Conservation (phyloP, 148 eudicot species). For the Bassia scoparia region DNA sequence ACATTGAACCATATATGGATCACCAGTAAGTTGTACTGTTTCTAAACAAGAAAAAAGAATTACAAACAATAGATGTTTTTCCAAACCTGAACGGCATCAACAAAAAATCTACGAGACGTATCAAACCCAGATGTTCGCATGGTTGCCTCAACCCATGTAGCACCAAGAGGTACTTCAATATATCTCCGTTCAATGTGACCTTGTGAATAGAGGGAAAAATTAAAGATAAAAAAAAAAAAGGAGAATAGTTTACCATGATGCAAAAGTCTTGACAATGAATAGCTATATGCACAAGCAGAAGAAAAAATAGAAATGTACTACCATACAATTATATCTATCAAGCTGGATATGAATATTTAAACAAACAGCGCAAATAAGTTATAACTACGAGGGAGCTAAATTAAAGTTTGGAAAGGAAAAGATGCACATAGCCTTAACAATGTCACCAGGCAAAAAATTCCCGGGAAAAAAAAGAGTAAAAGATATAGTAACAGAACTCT, state of each 20-base stretch:
- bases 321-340: neutral
- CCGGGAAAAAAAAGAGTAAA: neutral
- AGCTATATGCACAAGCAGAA: neutral
- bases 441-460: neutral
- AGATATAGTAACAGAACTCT: neutral
- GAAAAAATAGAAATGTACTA: neutral
- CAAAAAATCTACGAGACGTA: slow-evolving; percentile 75
- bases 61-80: neutral
- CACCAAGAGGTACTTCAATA: slow-evolving; percentile 90
- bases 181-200: slow-evolving; percentile 88
- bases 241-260: neutral
- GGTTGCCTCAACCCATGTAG: slow-evolving; percentile 93
- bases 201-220: slow-evolving; percentile 23
- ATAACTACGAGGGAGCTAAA: neutral
- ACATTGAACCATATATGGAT: slow-evolving; percentile 16
- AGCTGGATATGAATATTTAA: neutral
- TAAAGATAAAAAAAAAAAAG: slow-evolving; percentile 6
- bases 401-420: neutral
- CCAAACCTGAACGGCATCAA: slow-evolving; percentile 85
- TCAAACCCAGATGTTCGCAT: slow-evolving; percentile 89
- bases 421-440: neutral
- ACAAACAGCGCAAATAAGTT: neutral
- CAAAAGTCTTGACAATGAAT: neutral
- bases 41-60: slow-evolving; percentile 11
- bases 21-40: slow-evolving; percentile 13